Evolutionary conservation across 1,139 yeast genomes (phyloP).

Genomic region (Casaregolazyma suthepensis): DNA sequence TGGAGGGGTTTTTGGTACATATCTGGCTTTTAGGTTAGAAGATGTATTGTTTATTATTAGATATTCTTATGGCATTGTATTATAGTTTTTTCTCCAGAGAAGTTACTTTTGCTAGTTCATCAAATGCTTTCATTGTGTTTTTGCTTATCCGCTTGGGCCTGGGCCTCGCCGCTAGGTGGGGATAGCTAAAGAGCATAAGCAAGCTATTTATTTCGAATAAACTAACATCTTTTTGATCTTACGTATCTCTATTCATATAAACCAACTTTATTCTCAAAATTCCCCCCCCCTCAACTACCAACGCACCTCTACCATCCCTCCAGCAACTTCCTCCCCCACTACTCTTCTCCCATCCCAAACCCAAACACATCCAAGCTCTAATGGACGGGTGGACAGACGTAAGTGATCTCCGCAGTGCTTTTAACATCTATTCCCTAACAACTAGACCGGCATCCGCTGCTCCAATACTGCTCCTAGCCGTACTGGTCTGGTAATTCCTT

Average conservation of each 20-base stretch:
- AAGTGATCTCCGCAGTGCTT: constrained; percentile 17
- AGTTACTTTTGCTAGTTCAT: background rate
- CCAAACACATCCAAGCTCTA: constrained; percentile 2
- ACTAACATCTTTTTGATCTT: too few species aligned
- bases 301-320: background rate
- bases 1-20: background rate
- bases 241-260: too few species aligned
- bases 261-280: too few species aligned
- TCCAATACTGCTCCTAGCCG: constrained; percentile 24
- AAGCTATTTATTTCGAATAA: too few species aligned
- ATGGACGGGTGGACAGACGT: constrained; percentile 48
- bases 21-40: too few species aligned
- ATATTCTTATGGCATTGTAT: background rate
- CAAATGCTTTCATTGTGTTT: background rate
- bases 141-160: background rate
- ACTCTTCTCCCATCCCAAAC: background rate
- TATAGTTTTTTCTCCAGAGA: too few species aligned
- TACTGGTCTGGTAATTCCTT: constrained; percentile 22
- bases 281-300: too few species aligned
- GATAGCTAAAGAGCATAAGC: too few species aligned
- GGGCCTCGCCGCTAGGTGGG: too few species aligned
- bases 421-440: background rate
- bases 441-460: constrained; percentile 7
- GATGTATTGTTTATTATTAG: background rate
- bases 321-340: background rate